These are phyloP conservation scores for Turnera subulata DNA, from an alignment of 345 rosid species.

Conservation along the genomic window DNA sequence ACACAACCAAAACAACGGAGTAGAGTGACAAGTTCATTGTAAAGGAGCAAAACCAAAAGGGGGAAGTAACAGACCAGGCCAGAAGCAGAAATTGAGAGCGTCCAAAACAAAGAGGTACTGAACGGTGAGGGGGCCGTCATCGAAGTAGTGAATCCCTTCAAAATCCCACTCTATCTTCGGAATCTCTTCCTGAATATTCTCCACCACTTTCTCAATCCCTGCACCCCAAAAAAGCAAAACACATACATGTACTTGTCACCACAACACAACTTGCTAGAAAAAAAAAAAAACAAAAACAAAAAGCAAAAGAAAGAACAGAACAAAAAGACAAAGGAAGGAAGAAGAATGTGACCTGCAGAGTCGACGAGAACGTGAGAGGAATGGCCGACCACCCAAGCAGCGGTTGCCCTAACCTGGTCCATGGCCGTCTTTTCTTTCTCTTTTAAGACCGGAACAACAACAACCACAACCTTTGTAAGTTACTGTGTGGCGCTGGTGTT, in stretches of 20 bases:
- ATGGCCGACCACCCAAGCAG: conserved; percentile 59
- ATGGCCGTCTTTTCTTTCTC: too few relatives aligned
- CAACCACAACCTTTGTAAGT: too few relatives aligned
- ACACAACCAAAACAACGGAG: too few relatives aligned
- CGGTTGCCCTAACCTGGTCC: conserved; percentile 61
- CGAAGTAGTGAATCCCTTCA: conserved; percentile 83
- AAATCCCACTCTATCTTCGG: conserved; percentile 77
- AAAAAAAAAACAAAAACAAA: too few relatives aligned
- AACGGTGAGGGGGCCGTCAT: conserved; percentile 60
- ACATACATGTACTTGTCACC: background rate
- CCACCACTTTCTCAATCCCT: conserved; percentile 67
- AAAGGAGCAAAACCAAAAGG: too few relatives aligned
- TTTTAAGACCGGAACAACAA: too few relatives aligned
- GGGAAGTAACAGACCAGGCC: conserved; percentile 51
- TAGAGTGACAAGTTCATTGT: too few relatives aligned
- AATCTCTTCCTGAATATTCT: conserved; percentile 38
- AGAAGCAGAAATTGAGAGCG: conserved; percentile 74
- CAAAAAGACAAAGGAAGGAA: background rate
- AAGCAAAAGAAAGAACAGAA: too few relatives aligned
- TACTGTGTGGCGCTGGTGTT: too few relatives aligned
- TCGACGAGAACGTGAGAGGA: conserved; percentile 58
- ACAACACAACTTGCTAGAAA: too few relatives aligned
- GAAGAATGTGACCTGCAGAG: conserved; percentile 31
- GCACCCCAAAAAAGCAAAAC: conserved; percentile 4
- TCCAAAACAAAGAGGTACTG: conserved; percentile 81